Evolutionary conservation across 495 filamentous ascomycete genomes (phyloP).

Genomic region (Trichoderma virens): DNA sequence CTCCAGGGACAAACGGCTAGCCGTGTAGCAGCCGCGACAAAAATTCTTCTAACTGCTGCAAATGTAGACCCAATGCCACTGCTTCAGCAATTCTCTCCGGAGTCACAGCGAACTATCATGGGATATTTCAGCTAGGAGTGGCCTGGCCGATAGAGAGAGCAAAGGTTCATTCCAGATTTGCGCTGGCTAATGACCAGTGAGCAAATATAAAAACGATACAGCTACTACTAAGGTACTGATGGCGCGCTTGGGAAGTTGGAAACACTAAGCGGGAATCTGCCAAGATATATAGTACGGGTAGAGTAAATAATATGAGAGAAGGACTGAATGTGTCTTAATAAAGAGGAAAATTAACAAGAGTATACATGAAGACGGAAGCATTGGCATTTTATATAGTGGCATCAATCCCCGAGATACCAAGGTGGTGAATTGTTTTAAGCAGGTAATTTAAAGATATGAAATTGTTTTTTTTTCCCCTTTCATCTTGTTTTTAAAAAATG

Average conservation of each 20-base stretch:
- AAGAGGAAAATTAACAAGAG: not conserved
- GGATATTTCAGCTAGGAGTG: conserved; percentile 45
- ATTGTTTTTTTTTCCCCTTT: too few species aligned
- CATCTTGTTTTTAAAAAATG: too few species aligned
- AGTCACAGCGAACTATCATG: conserved; percentile 68
- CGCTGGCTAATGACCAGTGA: not conserved
- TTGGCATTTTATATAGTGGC: not conserved
- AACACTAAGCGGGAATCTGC: not conserved
- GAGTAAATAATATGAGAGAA: not conserved
- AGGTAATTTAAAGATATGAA: too few species aligned
- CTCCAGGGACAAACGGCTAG: conserved; percentile 72
- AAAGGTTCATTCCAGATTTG: not conserved
- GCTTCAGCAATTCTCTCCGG: conserved; percentile 60
- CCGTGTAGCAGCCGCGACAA: conserved; percentile 64
- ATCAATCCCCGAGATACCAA: too few species aligned
- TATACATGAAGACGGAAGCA: not conserved
- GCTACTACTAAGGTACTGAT: not conserved
- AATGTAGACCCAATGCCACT: conserved; percentile 63
- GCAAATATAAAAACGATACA: not conserved
- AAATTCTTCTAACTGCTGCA: conserved; percentile 60
- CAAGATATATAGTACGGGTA: not conserved
- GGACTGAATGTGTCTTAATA: not conserved
- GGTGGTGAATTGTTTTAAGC: too few species aligned
- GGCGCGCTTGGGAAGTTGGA: not conserved
- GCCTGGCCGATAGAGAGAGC: not conserved